Percentiles rank a stretch among this genome's conserved stretches.
phyloP scores from a whole-genome alignment of 306 rosid genomes.

The Cyamopsis tetragonoloba region DNA sequence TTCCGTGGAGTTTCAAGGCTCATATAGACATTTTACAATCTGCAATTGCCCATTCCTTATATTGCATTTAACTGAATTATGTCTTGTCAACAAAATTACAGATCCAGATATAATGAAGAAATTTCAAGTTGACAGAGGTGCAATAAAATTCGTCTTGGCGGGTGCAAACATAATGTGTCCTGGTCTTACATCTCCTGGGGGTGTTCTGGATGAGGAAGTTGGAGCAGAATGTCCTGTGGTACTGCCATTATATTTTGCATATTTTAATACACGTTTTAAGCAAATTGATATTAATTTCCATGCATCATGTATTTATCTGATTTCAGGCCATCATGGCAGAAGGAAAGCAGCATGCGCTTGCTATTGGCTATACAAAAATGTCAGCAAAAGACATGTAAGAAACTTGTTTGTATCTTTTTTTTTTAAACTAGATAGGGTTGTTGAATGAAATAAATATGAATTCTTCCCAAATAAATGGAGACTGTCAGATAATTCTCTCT shows the following conservation, averaged over 20 bases:
- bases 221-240: conserved; percentile 95
- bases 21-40: neutral
- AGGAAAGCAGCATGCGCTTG: conserved; percentile 98
- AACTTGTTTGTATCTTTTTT: neutral
- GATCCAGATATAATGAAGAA: conserved; percentile 95
- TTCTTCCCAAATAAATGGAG: neutral
- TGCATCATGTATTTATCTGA: conserved; percentile 27
- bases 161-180: conserved; percentile 99
- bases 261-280: neutral
- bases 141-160: conserved; percentile 85
- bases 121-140: conserved; percentile 92
- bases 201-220: conserved; percentile 80
- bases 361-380: conserved; percentile 97
- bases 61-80: neutral
- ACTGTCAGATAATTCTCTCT: neutral
- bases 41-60: conserved; percentile 1
- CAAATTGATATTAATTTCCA: conserved; percentile 16
- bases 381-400: conserved; percentile 95
- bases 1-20: neutral
- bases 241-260: conserved; percentile 14
- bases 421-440: neutral
- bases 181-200: conserved; percentile 97
- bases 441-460: conserved; percentile 14
- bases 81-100: conserved; percentile 27
- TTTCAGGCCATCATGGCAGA: conserved; percentile 98